Conservation (phyloP, 768 basidiomycete species). For the Cyathus striatus region DNA sequence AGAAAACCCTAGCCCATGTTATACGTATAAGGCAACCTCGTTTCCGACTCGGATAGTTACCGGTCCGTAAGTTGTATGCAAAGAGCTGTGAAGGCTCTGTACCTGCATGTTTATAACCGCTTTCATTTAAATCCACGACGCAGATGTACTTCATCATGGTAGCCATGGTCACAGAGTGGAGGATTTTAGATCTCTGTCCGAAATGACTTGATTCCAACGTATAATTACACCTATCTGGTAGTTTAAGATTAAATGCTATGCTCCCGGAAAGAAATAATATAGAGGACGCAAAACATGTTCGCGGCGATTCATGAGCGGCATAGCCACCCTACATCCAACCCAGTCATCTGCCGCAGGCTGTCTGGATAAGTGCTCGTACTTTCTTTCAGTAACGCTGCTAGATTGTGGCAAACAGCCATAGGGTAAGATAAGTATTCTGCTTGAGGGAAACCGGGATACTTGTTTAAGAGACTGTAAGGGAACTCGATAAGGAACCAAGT, state of each 20-base stretch:
- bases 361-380: slow-evolving; percentile 77
- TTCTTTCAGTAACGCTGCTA: slow-evolving; percentile 68
- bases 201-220: too few species aligned
- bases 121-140: too few species aligned
- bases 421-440: slow-evolving; percentile 89
- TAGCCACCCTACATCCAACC: slow-evolving; percentile 80
- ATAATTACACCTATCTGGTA: neutral
- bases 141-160: too few species aligned
- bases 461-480: slow-evolving; percentile 46
- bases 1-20: neutral
- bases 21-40: neutral
- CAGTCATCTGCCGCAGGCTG: slow-evolving; percentile 73
- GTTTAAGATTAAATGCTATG: too few species aligned
- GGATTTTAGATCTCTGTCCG: too few species aligned
- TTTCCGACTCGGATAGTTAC: neutral
- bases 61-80: neutral
- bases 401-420: slow-evolving; percentile 63
- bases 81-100: neutral
- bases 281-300: too few species aligned
- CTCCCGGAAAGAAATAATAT: too few species aligned
- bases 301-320: slow-evolving; percentile 32
- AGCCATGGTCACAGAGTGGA: too few species aligned
- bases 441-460: slow-evolving; percentile 79
- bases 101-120: too few species aligned
- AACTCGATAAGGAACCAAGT: slow-evolving; percentile 4